A percentile compares a stretch with the other conserved stretches of the same genome.
Evolutionary conservation across 2,329 filamentous ascomycete species (phyloP).

Genomic region (Grosmannia clavigera): DNA sequence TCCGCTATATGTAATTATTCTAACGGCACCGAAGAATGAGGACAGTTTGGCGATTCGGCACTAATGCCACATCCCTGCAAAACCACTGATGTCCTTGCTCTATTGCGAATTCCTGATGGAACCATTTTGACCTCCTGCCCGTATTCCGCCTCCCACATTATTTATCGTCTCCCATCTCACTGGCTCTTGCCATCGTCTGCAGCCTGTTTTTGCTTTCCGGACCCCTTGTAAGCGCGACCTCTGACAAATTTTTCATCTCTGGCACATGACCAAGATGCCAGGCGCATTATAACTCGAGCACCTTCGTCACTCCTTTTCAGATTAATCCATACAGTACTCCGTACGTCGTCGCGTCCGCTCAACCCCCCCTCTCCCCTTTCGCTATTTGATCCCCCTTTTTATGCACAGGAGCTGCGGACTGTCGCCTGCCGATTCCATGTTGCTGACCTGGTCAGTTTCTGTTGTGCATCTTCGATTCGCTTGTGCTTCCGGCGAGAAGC

Average conservation of each 20-base stretch:
- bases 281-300: slow-evolving; percentile 5
- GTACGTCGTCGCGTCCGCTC: neutral
- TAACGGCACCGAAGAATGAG: neutral
- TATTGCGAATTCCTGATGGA: neutral
- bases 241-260: neutral
- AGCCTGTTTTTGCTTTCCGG: neutral
- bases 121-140: neutral
- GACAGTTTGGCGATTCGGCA: neutral
- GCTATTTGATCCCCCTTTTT: neutral
- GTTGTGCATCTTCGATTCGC: neutral
- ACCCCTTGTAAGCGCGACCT: neutral
- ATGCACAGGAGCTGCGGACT: neutral
- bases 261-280: slow-evolving; percentile 5
- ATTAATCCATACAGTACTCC: neutral
- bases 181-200: neutral
- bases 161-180: neutral
- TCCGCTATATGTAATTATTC: neutral
- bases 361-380: neutral
- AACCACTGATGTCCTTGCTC: neutral
- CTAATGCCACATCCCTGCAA: neutral
- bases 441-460: neutral
- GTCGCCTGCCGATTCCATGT: neutral
- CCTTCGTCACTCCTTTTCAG: neutral
- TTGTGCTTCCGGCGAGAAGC: neutral
- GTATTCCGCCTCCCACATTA: neutral